phyloP scores from a whole-genome alignment of 129 eudicot species.

The Pseudognaphalium luteoalbum region DNA sequence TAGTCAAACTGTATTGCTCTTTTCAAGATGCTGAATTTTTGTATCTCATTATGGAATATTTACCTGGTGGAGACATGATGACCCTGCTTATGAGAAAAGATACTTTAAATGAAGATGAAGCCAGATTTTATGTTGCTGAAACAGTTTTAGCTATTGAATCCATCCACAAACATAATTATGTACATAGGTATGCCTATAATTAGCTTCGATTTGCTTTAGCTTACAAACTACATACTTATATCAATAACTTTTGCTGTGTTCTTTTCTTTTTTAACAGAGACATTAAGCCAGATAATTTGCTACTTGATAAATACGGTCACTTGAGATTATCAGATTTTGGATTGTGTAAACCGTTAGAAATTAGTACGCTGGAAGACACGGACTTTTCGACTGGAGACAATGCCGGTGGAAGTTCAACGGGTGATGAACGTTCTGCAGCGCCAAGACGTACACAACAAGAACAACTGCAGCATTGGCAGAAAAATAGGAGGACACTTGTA shows the following conservation, averaged over 20 bases:
- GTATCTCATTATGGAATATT: conserved; percentile 90
- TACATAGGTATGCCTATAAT: conserved; percentile 60
- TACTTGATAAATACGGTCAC: conserved; percentile 91
- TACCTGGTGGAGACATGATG: conserved; percentile 99
- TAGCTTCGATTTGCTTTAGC: conserved; percentile 1
- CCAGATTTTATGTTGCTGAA: conserved; percentile 91
- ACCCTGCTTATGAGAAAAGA: conserved; percentile 95
- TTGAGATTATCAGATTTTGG: conserved; percentile 90
- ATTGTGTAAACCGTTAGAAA: conserved; percentile 89
- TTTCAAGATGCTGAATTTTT: conserved; percentile 88
- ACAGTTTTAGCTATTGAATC: conserved; percentile 93
- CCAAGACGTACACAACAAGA: conserved; percentile 89
- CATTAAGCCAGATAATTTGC: conserved; percentile 90
- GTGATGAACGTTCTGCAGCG: conserved; percentile 49
- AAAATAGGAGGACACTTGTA: conserved; percentile 89
- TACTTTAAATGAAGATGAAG: conserved; percentile 76
- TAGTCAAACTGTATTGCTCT: conserved; percentile 84
- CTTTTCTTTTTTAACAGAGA: conserved; percentile 50
- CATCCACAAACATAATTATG: conserved; percentile 83
- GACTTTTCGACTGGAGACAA: conserved; percentile 60
- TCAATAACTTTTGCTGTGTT: neutral
- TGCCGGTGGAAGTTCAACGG: conserved; percentile 42
- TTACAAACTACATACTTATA: neutral
- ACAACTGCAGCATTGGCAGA: conserved; percentile 94
- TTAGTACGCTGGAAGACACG: conserved; percentile 79